These are phyloP conservation scores for Candida sp. DNA, from an alignment of 1,139 yeast genomes.

Conservation along the genomic window DNA sequence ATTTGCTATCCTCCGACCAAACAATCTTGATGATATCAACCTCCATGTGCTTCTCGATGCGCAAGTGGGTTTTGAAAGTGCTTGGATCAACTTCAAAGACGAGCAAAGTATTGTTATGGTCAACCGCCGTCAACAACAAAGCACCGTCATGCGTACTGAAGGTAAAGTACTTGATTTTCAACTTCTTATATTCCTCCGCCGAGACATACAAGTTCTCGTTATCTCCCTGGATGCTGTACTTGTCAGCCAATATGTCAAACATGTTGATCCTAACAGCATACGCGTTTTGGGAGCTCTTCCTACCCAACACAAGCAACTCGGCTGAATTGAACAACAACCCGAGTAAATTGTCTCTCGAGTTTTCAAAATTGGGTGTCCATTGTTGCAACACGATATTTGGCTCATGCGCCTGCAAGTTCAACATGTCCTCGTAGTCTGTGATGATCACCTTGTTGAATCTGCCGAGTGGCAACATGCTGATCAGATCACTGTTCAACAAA, in stretches of 20 bases:
- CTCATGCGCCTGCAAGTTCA: constrained; percentile 34
- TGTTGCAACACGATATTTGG: constrained; percentile 39
- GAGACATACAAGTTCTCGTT: constrained; percentile 20
- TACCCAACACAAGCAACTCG: constrained; percentile 36
- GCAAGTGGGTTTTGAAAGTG: constrained; percentile 7
- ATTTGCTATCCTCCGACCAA: constrained; percentile 17
- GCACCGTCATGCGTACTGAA: constrained; percentile 20
- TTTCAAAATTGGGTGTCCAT: constrained; percentile 34
- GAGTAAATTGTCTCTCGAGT: constrained; percentile 32
- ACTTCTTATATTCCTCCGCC: constrained; percentile 21
- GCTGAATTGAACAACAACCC: constrained; percentile 45
- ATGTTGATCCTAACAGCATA: constrained; percentile 24
- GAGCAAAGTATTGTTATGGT: constrained; percentile 19
- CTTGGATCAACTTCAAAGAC: constrained; percentile 23
- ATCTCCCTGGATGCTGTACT: constrained; percentile 18
- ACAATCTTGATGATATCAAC: constrained; percentile 3
- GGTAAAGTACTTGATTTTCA: constrained; percentile 34
- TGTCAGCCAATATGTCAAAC: constrained; percentile 29
- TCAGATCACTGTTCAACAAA: constrained; percentile 31
- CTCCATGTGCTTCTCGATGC: constrained; percentile 3
- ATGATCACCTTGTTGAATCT: constrained; percentile 30
- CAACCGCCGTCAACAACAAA: constrained; percentile 13
- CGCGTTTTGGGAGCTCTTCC: constrained; percentile 22
- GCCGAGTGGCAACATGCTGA: constrained; percentile 33
- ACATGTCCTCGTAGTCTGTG: constrained; percentile 31